Conservation (phyloP, 352 stramenopile species). For the Albugo laibachii region DNA sequence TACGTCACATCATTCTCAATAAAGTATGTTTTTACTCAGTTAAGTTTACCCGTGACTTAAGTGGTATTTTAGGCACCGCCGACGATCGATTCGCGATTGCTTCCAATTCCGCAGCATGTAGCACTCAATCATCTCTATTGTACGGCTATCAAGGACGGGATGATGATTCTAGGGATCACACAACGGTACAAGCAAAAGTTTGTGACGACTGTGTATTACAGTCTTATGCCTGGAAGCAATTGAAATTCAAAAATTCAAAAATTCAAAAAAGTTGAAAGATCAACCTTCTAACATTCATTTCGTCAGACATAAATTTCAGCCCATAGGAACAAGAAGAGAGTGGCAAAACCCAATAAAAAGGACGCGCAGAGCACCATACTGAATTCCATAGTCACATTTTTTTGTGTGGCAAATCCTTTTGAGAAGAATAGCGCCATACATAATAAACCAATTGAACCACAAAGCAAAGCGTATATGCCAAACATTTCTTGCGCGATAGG, state of each 20-base stretch:
- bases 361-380: conserved; percentile 39
- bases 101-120: conserved; percentile 96
- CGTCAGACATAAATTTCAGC: conserved; percentile 69
- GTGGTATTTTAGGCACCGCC: conserved; percentile 50
- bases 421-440: conserved; percentile 75
- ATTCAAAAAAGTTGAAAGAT: too few relatives aligned
- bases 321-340: conserved; percentile 77
- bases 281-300: too few relatives aligned
- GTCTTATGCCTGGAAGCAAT: conserved; percentile 71
- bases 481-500: conserved; percentile 52
- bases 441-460: conserved; percentile 47
- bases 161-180: conserved; percentile 99
- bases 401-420: conserved; percentile 44
- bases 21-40: conserved; percentile 48
- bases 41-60: neutral
- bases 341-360: conserved; percentile 56
- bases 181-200: conserved; percentile 96
- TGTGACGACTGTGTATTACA: conserved; percentile 97
- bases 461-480: conserved; percentile 28
- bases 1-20: conserved; percentile 99
- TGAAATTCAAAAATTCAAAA: neutral
- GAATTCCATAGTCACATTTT: conserved; percentile 55
- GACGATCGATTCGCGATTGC: conserved; percentile 85
- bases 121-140: conserved; percentile 99
- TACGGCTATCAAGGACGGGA: conserved; percentile 96